Conservation (phyloP, 768 basidiomycete genomes). For the Neoboletus subvelutipes region DNA sequence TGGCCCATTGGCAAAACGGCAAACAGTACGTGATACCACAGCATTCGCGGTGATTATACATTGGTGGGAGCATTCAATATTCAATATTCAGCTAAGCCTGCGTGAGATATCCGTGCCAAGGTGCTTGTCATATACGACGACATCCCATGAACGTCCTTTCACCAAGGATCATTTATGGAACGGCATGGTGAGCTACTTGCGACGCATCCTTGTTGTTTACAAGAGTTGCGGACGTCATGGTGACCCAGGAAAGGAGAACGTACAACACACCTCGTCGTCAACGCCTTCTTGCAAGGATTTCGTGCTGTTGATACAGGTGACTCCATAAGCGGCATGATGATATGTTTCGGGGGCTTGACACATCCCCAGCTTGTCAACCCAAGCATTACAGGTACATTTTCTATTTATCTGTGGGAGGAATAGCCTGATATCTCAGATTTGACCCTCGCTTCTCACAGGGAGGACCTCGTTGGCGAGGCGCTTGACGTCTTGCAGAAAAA, state of each 20-base stretch:
- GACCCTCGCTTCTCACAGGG: slow-evolving; percentile 40
- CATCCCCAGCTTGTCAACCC: slow-evolving; percentile 56
- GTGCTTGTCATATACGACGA: slow-evolving; percentile 1
- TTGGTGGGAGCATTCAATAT: not conserved
- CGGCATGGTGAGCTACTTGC: slow-evolving; percentile 49
- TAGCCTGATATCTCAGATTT: not conserved
- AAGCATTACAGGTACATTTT: slow-evolving; percentile 65
- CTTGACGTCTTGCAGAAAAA: slow-evolving; percentile 53
- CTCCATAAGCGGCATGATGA: slow-evolving; percentile 19
- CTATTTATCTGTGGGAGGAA: not conserved
- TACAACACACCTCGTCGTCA: slow-evolving; percentile 65
- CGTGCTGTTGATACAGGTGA: slow-evolving; percentile 80
- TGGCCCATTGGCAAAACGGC: not conserved
- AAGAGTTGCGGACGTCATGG: not conserved
- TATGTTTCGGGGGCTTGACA: slow-evolving; percentile 17
- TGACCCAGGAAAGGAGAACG: slow-evolving; percentile 69
- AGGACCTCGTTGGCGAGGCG: slow-evolving; percentile 80
- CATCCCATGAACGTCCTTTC: slow-evolving; percentile 33
- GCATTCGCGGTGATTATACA: not conserved
- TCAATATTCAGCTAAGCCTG: not conserved
- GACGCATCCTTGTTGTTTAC: not conserved
- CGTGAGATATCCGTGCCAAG: slow-evolving; percentile 23
- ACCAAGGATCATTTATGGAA: slow-evolving; percentile 57
- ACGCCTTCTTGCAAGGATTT: slow-evolving; percentile 75
- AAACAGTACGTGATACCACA: not conserved